phyloP scores from a whole-genome alignment of 345 rosid species.

The Citrus glauca region DNA sequence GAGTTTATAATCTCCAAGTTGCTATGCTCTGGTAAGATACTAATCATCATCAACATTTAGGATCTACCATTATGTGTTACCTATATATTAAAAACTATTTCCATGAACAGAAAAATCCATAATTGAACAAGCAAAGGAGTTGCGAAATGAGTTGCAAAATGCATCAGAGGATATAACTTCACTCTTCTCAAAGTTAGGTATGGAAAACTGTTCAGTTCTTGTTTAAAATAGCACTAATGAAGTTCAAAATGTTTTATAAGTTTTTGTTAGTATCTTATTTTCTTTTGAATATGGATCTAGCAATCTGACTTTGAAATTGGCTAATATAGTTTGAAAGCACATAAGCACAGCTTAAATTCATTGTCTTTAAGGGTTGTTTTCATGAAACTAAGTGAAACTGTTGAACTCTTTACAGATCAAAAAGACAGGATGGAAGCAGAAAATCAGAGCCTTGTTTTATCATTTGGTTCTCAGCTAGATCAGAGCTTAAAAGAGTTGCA shows the following conservation, averaged over 20 bases:
- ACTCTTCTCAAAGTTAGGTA: conserved; percentile 73
- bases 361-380: not conserved
- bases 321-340: not conserved
- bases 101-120: conserved; percentile 53
- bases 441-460: conserved; percentile 59
- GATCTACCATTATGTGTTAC: not conserved
- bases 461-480: conserved; percentile 88
- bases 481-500: conserved; percentile 67
- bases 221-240: not conserved
- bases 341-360: not conserved
- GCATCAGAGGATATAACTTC: conserved; percentile 80
- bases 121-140: conserved; percentile 59
- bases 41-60: not conserved
- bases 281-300: not conserved
- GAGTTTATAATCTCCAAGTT: conserved; percentile 59
- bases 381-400: not conserved
- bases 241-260: not conserved
- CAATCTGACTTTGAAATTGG: not conserved
- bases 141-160: conserved; percentile 61
- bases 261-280: not conserved
- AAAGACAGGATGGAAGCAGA: conserved; percentile 76
- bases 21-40: conserved; percentile 53
- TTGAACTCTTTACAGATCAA: conserved; percentile 43
- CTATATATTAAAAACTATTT: conserved; percentile 8
- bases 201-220: not conserved